Conservation (phyloP, 768 basidiomycete species). For the Neoboletus subvelutipes region DNA sequence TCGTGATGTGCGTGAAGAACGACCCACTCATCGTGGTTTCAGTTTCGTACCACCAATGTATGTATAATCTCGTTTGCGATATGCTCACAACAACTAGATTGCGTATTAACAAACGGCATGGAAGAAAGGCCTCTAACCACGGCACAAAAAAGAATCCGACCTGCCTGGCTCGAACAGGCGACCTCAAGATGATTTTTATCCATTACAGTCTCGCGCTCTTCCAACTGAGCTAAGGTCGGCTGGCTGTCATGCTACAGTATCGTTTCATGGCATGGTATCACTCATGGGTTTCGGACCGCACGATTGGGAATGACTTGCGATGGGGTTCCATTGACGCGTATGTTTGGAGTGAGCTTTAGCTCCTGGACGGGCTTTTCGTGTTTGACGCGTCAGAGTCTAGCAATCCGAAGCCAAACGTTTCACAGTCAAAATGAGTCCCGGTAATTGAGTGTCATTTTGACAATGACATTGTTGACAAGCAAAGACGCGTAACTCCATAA, state of each 20-base stretch:
- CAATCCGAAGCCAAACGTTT: not conserved
- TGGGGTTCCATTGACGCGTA: not conserved
- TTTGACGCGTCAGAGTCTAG: no score
- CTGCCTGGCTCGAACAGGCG: constrained; percentile 46
- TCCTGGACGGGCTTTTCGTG: not conserved
- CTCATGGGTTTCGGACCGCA: not conserved
- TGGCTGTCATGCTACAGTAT: not conserved
- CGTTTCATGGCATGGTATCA: not conserved
- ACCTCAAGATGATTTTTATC: constrained; percentile 39
- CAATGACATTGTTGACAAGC: no score
- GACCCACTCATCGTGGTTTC: no score
- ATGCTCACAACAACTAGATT: no score
- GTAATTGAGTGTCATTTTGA: not conserved
- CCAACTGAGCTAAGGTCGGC: constrained; percentile 44
- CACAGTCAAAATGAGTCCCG: not conserved
- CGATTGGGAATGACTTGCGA: not conserved
- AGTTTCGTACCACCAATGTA: no score
- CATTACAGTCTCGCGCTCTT: constrained; percentile 51
- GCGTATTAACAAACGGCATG: no score
- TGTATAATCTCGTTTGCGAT: no score
- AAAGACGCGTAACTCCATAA: not conserved
- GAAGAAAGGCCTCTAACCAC: no score
- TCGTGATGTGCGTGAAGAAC: no score
- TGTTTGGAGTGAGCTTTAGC: not conserved
- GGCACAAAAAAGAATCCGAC: constrained; percentile 30